Evolutionary conservation across 176 grass and related monocot genomes (phyloP), one percentile per base, ranked within the genome.

Genomic region (Avena sativa): DNA sequence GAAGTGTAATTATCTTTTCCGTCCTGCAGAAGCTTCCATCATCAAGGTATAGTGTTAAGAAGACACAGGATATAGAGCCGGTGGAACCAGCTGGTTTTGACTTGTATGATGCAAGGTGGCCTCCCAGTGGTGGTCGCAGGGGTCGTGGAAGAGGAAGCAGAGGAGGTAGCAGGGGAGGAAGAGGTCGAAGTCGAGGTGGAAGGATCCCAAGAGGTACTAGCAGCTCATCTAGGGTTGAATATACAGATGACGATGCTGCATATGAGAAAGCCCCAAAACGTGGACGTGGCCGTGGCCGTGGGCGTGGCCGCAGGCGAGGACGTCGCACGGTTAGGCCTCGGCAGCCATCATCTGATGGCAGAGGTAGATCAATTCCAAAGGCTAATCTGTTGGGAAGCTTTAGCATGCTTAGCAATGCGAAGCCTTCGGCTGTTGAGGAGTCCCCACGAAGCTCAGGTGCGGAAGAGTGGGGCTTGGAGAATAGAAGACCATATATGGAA

Each of bases 331-430:
- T 88, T 74, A 96, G 97, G 74, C 83, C 96, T 88, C 89, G 92
- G 38, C 97, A 96, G 63, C 81, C 93, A 83, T 87, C 87, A 80
- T 86, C 84, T 89, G 90, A 68, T 63, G 86, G 84, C 52, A 84
- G 87, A 60, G 80, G 68, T 21, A 94, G 92, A 90, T 90, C 89
- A 9, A 82, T 96, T 82, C 90, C 75, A 17, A 99, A 94, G 81
- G 89, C 77, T 87, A 94, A 90, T 84, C 84, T 99, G 26, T 74
- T 99, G 32, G 91, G 97, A 69, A 99, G 94, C 71, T 99, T 99
- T 88, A 96, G 90, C 80, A 91, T 89, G 72, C 88, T 96, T 76
- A 90, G 91, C 72, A 93, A 77, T 76, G 69, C 79, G 64, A 96
- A 91, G 36, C 89, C 83, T 76, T 58, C 81, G 23, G 49, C 36